Conservation (phyloP, 805 yeast species). For the Candida silvicultrix region DNA sequence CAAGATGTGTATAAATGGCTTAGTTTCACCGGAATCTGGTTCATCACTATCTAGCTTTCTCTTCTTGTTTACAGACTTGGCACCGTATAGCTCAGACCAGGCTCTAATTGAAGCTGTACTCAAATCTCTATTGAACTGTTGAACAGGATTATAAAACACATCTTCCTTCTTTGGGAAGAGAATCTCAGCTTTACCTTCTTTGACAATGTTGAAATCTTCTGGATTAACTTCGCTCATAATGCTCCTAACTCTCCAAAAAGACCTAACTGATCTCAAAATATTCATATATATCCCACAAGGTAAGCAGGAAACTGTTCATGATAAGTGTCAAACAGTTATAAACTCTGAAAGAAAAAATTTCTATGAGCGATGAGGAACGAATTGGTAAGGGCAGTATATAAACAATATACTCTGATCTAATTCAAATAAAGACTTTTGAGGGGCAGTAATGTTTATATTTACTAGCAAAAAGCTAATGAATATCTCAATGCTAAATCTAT, state of each 20-base stretch:
- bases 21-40: conserved; percentile 4
- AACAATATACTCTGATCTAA: background rate
- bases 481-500: no score
- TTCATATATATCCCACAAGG: background rate
- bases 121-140: conserved; percentile 92
- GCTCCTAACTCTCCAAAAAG: background rate
- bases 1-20: conserved; percentile 52
- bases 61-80: conserved; percentile 23
- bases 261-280: conserved; percentile 1
- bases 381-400: background rate
- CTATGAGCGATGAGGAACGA: background rate
- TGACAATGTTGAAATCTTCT: conserved; percentile 33
- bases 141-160: conserved; percentile 94
- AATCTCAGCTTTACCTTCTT: conserved; percentile 82
- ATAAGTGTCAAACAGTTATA: background rate
- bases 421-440: no score
- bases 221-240: conserved; percentile 14
- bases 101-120: conserved; percentile 82
- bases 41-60: conserved; percentile 26
- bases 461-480: no score
- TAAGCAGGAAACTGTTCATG: no score
- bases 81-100: conserved; percentile 63
- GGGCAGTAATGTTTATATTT: no score
- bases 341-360: no score
- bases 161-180: conserved; percentile 73